A percentile compares a stretch with the other conserved stretches of the same genome.
phyloP scores from a whole-genome alignment of 495 filamentous ascomycete species.

The Penicillium argentinense region DNA sequence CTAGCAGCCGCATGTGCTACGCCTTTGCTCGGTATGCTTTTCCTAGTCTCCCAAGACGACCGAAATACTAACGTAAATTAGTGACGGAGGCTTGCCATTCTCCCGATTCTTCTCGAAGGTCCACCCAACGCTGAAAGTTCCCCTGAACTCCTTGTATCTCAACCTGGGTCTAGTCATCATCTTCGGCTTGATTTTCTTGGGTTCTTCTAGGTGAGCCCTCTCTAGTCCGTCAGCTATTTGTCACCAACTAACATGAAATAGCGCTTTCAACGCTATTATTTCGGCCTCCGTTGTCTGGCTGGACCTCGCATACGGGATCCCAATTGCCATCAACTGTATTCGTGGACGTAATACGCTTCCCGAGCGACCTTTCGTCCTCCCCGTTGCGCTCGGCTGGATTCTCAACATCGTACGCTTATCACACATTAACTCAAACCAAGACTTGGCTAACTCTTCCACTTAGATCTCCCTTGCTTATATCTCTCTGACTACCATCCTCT shows the following conservation, averaged over 20 bases:
- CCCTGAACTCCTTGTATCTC: constrained; percentile 66
- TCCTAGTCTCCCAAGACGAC: neutral
- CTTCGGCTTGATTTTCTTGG: constrained; percentile 75
- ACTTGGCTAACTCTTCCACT: neutral
- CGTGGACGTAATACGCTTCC: constrained; percentile 66
- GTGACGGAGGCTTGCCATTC: constrained; percentile 70
- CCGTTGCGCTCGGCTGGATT: constrained; percentile 54
- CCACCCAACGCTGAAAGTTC: constrained; percentile 62
- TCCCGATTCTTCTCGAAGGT: constrained; percentile 64
- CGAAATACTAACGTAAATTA: constrained; percentile 15
- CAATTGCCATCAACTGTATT: constrained; percentile 64
- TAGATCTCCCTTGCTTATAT: constrained; percentile 66
- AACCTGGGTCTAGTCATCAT: constrained; percentile 64
- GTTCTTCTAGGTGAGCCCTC: constrained; percentile 53
- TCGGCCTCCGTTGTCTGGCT: constrained; percentile 71
- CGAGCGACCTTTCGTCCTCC: constrained; percentile 60
- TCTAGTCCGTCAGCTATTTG: too few species aligned
- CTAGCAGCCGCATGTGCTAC: constrained; percentile 73
- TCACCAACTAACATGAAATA: constrained; percentile 9
- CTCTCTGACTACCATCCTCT: constrained; percentile 68
- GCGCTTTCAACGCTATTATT: constrained; percentile 62
- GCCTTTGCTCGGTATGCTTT: constrained; percentile 59
- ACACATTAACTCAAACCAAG: neutral
- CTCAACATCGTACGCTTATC: constrained; percentile 39
- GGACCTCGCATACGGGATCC: constrained; percentile 71